These are phyloP conservation scores for Fusarium papillatum DNA, from an alignment of 2,329 filamentous ascomycete species.

Conservation along the genomic window DNA sequence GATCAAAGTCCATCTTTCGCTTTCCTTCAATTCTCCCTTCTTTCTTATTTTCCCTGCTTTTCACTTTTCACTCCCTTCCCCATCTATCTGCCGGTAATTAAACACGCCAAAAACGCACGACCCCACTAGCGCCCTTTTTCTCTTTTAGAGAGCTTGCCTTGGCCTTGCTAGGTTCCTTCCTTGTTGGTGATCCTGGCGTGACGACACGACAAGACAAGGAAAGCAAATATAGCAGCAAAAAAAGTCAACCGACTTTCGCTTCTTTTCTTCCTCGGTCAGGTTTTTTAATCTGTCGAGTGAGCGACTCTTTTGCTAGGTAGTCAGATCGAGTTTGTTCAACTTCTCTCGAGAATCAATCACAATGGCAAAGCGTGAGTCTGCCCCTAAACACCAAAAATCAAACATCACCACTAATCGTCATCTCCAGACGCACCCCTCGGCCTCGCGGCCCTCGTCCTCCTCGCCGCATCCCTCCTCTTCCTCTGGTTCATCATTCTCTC, in stretches of 20 bases:
- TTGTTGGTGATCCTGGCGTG: constrained; percentile 33
- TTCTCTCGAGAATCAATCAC: neutral
- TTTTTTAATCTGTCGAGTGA: neutral
- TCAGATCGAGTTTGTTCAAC: neutral
- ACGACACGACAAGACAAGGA: constrained; percentile 27
- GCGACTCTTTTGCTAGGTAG: neutral
- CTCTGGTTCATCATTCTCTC: constrained; percentile 72
- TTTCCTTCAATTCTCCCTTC: neutral
- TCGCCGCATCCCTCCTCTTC: constrained; percentile 65
- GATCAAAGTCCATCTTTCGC: neutral
- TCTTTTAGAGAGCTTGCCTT: constrained; percentile 14
- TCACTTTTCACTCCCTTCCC: neutral
- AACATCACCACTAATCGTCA: neutral
- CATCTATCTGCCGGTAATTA: neutral
- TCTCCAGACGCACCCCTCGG: constrained; percentile 56
- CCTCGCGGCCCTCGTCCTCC: constrained; percentile 60
- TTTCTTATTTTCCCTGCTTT: neutral
- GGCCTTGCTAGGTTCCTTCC: constrained; percentile 16
- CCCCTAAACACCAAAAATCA: neutral
- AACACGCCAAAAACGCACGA: constrained; percentile 22
- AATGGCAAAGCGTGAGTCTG: constrained; percentile 43
- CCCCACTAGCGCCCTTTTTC: constrained; percentile 29
- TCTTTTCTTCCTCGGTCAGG: neutral
- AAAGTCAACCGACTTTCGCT: constrained; percentile 16
- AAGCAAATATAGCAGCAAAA: constrained; percentile 16